These are phyloP conservation scores for Angophora floribunda DNA, from an alignment of 345 rosid species.

Conservation along the genomic window DNA sequence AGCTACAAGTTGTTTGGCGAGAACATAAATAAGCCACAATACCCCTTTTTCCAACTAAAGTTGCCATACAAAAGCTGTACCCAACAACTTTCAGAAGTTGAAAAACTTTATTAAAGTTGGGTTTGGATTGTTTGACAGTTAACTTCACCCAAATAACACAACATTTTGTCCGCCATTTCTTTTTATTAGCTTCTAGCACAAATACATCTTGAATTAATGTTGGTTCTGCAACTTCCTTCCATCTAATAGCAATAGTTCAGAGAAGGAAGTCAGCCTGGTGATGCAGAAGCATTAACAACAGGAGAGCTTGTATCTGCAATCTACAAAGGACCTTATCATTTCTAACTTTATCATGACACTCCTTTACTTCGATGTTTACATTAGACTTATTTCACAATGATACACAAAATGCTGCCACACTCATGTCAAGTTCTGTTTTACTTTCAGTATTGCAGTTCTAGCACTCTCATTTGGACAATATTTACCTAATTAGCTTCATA, in stretches of 20 bases:
- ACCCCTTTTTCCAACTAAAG: neutral
- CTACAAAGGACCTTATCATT: neutral
- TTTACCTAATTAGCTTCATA: neutral
- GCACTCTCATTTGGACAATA: neutral
- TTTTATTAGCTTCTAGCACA: neutral
- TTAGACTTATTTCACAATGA: neutral
- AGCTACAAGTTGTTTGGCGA: neutral
- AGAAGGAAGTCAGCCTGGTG: neutral
- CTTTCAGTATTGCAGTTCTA: neutral
- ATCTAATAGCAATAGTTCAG: neutral
- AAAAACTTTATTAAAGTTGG: neutral
- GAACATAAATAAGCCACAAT: neutral
- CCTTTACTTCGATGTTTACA: neutral
- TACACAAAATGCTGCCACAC: neutral
- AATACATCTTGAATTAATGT: neutral
- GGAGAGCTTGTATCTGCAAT: neutral
- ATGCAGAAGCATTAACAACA: neutral
- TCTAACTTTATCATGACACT: neutral
- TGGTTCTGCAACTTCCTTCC: neutral
- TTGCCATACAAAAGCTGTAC: neutral
- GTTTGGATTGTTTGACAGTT: neutral
- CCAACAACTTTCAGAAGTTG: neutral
- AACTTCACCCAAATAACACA: neutral
- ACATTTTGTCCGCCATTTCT: neutral
- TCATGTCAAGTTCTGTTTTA: neutral